Evolutionary conservation across 192 early-diverging fungal species (phyloP).

Genomic region (Coemansia umbellata): DNA sequence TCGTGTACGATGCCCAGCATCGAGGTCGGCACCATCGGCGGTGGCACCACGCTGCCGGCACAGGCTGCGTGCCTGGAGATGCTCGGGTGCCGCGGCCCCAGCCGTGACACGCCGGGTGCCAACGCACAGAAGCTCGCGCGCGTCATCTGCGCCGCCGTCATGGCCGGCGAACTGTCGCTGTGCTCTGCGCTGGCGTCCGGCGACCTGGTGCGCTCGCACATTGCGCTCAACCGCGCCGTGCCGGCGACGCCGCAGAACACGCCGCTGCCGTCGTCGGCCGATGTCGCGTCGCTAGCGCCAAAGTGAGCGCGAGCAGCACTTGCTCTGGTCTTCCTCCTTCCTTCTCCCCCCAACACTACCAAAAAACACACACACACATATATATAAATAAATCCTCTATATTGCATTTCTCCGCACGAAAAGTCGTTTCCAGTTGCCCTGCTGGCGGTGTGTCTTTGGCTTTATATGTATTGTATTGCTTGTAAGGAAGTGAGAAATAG

Average conservation of each 20-base stretch:
- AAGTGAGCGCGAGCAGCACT: no score
- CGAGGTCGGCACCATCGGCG: conserved; percentile 92
- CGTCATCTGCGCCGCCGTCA: conserved; percentile 81
- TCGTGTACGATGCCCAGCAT: conserved; percentile 92
- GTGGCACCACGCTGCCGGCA: conserved; percentile 78
- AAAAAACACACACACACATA: no score
- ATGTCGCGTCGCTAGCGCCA: conserved; percentile 9
- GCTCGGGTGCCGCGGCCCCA: conserved; percentile 80
- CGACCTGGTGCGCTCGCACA: conserved; percentile 84
- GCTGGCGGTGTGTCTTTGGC: no score
- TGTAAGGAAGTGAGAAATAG: no score
- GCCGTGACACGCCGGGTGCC: conserved; percentile 69
- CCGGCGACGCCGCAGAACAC: conserved; percentile 39
- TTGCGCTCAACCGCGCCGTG: conserved; percentile 76
- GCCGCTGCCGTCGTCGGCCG: conserved; percentile 16
- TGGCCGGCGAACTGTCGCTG: conserved; percentile 89
- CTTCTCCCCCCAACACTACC: no score
- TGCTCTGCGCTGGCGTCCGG: conserved; percentile 83
- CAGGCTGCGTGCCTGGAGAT: conserved; percentile 86
- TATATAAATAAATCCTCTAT: no score
- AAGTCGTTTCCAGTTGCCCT: no score
- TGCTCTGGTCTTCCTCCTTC: no score
- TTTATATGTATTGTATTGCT: no score
- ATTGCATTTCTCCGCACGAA: no score
- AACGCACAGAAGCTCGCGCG: conserved; percentile 84